These are phyloP conservation scores for Phytopythium kandeliae DNA, from an alignment of 352 stramenopile species.

Conservation along the genomic window DNA sequence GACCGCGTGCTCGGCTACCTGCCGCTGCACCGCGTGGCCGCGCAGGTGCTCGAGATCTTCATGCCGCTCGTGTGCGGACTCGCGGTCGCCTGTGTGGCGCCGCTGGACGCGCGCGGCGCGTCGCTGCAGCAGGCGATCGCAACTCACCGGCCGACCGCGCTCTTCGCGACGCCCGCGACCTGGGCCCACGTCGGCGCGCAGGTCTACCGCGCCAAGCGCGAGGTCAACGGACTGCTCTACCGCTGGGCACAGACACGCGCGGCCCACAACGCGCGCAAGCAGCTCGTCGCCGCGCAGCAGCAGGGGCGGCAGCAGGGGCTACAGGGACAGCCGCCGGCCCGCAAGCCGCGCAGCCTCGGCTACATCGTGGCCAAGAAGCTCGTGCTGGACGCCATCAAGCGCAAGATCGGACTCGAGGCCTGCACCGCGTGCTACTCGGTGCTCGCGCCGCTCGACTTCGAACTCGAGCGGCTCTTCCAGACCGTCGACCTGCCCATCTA, in stretches of 20 bases:
- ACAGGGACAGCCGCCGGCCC: slow-evolving; percentile 4
- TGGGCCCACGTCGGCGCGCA: slow-evolving; percentile 65
- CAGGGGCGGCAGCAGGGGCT: background rate
- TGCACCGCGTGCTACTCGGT: slow-evolving; percentile 73
- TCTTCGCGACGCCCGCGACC: slow-evolving; percentile 73
- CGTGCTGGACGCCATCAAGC: slow-evolving; percentile 76
- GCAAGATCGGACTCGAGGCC: slow-evolving; percentile 69
- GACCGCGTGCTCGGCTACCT: slow-evolving; percentile 70
- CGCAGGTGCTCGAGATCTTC: slow-evolving; percentile 74
- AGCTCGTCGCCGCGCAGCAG: slow-evolving; percentile 34
- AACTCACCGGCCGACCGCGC: slow-evolving; percentile 52
- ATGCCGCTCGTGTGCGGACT: slow-evolving; percentile 57
- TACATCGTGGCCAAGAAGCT: slow-evolving; percentile 78
- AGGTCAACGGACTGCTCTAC: slow-evolving; percentile 65
- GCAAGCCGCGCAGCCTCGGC: slow-evolving; percentile 48
- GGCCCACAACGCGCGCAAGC: slow-evolving; percentile 75
- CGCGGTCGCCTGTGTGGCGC: slow-evolving; percentile 55
- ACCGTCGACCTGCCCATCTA: slow-evolving; percentile 82
- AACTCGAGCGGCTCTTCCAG: slow-evolving; percentile 78
- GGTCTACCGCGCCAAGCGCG: slow-evolving; percentile 68
- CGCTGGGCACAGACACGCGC: slow-evolving; percentile 75
- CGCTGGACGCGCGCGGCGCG: background rate
- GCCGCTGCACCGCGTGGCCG: slow-evolving; percentile 55
- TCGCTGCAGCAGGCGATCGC: slow-evolving; percentile 51
- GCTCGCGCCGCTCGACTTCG: slow-evolving; percentile 69